Base-by-base conservation (phyloP, 257 asterid genomes). In the Oldenlandia corymbosa region DNA sequence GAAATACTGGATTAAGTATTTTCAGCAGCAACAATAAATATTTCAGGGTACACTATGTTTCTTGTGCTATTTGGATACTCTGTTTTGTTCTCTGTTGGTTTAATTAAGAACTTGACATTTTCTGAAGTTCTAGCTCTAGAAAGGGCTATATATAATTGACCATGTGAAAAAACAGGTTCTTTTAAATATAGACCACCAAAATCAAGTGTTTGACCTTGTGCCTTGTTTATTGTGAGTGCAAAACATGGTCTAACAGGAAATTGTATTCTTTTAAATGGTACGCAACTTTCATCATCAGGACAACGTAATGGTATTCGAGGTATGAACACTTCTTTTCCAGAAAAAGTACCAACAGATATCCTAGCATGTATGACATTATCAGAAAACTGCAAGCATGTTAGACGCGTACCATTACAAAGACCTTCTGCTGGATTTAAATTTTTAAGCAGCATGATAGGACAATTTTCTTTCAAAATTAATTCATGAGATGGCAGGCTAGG, bases 81-180 rank as follows among this genome's bases (percentile, higher is more conserved):
- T 18, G 11, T 54, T 17, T 11, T 5, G 3, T 1, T 30, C 36
- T 11, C 39, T 8, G 8, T 14, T 30, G 18, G 5, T 30, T 21
- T 27, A 27, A 54, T 30, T 17, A 54, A 11, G 12, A 28, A 34
- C 5, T 53, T 53, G 27, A 53, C 59, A 24, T 53, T 53, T 11
- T 26, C 59, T 53, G 59, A 11, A 53, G 39, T 28, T 53, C 26
- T 53, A 24, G 59, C 59, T 28, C 59, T 27, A 10, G 59, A 53
- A 26, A 53, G 20, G 14, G 59, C 59, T 10, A 53, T 23, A 53
- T 26, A 53, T 1, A 53, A 7, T 30, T 53, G 59, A 7, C 10
- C 12, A 39, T 39, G 43, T 4, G 43, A 39, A 39, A 39, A 39
- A 4, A 39, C 10, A 39, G 43, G 10, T 39, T 39, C 4, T 39